These are phyloP conservation scores for Penicillium soppii DNA, from an alignment of 495 filamentous ascomycete species.

Conservation along the genomic window DNA sequence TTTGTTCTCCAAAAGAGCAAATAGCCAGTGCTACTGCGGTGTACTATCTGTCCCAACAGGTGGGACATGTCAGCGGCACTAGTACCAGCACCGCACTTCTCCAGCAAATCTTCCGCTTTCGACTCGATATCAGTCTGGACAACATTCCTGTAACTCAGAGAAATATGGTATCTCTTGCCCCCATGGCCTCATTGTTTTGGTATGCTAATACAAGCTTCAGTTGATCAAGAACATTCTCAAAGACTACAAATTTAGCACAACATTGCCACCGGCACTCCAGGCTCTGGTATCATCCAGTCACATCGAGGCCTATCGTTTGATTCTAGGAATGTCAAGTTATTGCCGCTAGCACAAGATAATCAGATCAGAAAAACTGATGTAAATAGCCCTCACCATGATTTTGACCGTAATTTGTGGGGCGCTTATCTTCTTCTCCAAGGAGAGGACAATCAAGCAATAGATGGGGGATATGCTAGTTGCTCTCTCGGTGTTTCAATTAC, in stretches of 20 bases:
- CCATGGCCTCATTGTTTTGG: neutral
- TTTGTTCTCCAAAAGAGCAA: neutral
- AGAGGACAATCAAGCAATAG: too few species aligned
- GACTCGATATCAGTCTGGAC: neutral
- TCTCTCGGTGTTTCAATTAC: too few species aligned
- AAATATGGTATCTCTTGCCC: neutral
- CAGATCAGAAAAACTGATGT: too few species aligned
- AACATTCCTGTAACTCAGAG: neutral
- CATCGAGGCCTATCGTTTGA: constrained; percentile 3
- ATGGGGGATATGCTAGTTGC: too few species aligned
- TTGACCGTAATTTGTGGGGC: too few species aligned
- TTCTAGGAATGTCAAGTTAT: constrained; percentile 2
- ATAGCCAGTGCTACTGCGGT: constrained; percentile 4
- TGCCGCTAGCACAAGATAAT: too few species aligned
- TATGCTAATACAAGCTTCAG: neutral
- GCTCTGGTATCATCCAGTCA: neutral
- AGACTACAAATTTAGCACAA: neutral
- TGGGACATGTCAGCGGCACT: neutral
- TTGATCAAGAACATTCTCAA: too few species aligned
- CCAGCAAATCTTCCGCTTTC: neutral
- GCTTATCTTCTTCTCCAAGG: too few species aligned
- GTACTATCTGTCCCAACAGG: constrained; percentile 1
- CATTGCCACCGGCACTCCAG: neutral
- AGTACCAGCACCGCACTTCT: constrained; percentile 1
- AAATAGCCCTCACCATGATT: too few species aligned